Evolutionary conservation across 768 basidiomycete genomes (phyloP).

Genomic region (Lyophyllum decastes): DNA sequence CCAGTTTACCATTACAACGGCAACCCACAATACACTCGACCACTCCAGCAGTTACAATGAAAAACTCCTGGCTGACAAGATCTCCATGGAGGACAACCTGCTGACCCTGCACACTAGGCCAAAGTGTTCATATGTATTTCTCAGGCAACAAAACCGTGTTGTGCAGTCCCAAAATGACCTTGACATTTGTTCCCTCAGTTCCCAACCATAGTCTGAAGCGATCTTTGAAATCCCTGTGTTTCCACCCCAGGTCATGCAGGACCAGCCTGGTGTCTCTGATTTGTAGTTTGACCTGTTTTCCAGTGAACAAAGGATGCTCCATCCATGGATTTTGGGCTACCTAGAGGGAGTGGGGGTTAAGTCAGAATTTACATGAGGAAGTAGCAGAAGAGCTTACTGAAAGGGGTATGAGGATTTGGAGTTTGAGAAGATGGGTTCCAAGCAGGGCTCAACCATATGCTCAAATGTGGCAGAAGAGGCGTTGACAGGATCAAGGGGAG

Average conservation of each 20-base stretch:
- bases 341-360: too few species aligned
- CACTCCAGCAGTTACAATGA: neutral
- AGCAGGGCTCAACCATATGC: neutral
- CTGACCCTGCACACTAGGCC: neutral
- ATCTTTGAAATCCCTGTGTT: neutral
- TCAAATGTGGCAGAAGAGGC: neutral
- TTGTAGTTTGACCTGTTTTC: neutral
- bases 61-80: neutral
- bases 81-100: neutral
- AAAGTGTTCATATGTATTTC: neutral
- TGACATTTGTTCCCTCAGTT: neutral
- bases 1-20: neutral
- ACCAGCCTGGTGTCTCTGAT: neutral
- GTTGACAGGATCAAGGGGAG: conserved; percentile 1
- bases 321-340: conserved; percentile 6
- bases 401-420: neutral
- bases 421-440: too few species aligned
- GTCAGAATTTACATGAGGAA: neutral
- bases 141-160: neutral
- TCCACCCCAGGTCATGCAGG: conserved; percentile 4
- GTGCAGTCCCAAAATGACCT: neutral
- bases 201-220: neutral
- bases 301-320: neutral
- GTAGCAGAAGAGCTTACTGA: neutral
- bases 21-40: neutral